Evolutionary conservation across 1,139 yeast species (phyloP).

Genomic region (Sugiyamaella grinbergsii): DNA sequence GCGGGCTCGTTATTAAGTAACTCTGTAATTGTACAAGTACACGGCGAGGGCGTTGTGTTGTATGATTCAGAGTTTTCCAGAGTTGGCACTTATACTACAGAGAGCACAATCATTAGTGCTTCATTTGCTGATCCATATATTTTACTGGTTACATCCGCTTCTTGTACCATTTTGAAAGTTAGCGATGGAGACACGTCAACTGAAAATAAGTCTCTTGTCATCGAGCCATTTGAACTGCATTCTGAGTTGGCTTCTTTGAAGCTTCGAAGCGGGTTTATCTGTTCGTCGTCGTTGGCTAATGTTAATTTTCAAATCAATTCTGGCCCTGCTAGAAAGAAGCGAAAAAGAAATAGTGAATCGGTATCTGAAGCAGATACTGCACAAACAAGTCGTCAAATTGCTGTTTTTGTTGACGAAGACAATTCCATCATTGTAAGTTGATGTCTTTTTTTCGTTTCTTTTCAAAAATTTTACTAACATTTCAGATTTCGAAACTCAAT

Average conservation of each 20-base stretch:
- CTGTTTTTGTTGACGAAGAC: conserved; percentile 18
- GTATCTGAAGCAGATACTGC: background rate
- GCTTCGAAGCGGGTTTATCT: background rate
- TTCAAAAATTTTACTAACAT: background rate
- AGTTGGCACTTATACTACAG: conserved; percentile 26
- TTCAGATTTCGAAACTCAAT: conserved; percentile 12
- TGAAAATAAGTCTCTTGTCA: background rate
- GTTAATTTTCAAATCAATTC: background rate
- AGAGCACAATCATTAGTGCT: conserved; percentile 54
- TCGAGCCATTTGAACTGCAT: background rate
- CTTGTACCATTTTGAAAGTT: conserved; percentile 20
- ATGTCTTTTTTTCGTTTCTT: background rate
- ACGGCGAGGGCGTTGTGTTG: conserved; percentile 63
- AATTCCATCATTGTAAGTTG: conserved; percentile 23
- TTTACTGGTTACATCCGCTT: conserved; percentile 32
- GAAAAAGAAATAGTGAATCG: conserved; percentile 23
- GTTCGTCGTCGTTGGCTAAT: conserved; percentile 3
- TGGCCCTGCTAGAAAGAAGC: conserved; percentile 18
- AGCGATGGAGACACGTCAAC: background rate
- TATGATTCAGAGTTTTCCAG: conserved; percentile 65
- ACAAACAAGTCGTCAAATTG: background rate
- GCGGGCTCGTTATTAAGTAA: conserved; percentile 64
- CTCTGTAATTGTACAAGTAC: conserved; percentile 70
- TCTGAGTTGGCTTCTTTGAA: background rate
- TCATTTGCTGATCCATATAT: conserved; percentile 44